These are phyloP conservation scores for Stagonosporopsis tanaceti DNA, from an alignment of 2,329 filamentous ascomycete species.

Conservation along the genomic window DNA sequence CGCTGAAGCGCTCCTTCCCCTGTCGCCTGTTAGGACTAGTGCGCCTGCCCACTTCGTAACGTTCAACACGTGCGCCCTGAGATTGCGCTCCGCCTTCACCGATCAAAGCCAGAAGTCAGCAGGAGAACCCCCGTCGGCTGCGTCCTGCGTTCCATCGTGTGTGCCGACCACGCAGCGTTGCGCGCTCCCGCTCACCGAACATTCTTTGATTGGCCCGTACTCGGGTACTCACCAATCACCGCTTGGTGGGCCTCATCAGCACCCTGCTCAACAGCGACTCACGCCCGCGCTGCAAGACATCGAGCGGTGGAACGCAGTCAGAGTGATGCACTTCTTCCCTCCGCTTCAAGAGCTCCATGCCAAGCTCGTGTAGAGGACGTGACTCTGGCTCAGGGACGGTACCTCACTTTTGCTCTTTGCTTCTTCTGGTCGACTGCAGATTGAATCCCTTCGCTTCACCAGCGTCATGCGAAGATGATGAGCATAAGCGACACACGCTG, in stretches of 20 bases:
- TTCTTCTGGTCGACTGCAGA: constrained; percentile 14
- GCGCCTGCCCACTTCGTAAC: constrained; percentile 9
- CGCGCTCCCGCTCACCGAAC: constrained; percentile 9
- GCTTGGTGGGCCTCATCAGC: not conserved
- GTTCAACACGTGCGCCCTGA: constrained; percentile 2
- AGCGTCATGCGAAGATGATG: constrained; percentile 14
- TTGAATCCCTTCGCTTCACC: constrained; percentile 14
- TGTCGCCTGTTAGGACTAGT: constrained; percentile 3
- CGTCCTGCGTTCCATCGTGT: constrained; percentile 2
- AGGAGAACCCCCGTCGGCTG: constrained; percentile 1
- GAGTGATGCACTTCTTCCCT: not conserved
- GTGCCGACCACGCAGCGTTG: constrained; percentile 16
- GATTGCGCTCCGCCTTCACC: constrained; percentile 13
- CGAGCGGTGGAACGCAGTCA: constrained; percentile 8
- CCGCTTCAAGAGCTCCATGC: not conserved
- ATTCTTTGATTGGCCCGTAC: constrained; percentile 1
- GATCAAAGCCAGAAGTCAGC: constrained; percentile 11
- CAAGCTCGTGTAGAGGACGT: not conserved
- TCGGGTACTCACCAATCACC: constrained; percentile 1
- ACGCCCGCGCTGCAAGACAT: constrained; percentile 10
- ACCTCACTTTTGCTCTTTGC: constrained; percentile 4
- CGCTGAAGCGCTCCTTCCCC: constrained; percentile 1
- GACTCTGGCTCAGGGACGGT: constrained; percentile 1
- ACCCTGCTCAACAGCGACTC: constrained; percentile 1
- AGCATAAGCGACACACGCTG: constrained; percentile 15